phyloP scores from a whole-genome alignment of 75 land plant genomes.

The Selaginella tamariscina region DNA sequence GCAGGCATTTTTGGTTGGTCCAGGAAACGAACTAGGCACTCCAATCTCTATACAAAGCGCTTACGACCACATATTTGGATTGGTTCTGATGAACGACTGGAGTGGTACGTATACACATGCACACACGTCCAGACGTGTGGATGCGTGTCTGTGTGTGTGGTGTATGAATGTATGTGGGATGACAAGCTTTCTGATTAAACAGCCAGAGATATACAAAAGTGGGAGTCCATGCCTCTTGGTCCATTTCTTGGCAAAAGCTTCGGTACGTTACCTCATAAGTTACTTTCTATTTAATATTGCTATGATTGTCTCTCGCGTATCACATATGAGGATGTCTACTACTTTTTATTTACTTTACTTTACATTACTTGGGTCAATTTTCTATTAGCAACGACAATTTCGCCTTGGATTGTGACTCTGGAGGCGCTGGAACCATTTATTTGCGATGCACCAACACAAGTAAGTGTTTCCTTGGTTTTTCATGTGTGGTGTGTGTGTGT shows the following conservation, averaged over 20 bases:
- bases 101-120: constrained; percentile 52
- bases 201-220: constrained; percentile 98
- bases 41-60: constrained; percentile 64
- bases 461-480: constrained; percentile 13
- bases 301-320: too few relatives aligned
- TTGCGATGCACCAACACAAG: constrained; percentile 82
- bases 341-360: neutral
- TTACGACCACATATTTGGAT: constrained; percentile 89
- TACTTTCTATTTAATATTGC: constrained; percentile 2
- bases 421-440: constrained; percentile 93
- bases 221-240: constrained; percentile 96
- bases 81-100: constrained; percentile 98
- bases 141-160: neutral
- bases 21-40: constrained; percentile 86
- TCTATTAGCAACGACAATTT: constrained; percentile 65
- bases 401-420: constrained; percentile 95
- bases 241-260: constrained; percentile 98
- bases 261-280: constrained; percentile 42
- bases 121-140: neutral
- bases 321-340: too few relatives aligned
- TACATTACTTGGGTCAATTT: neutral
- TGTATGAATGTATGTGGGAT: neutral
- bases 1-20: constrained; percentile 92
- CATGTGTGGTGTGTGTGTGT: too few relatives aligned
- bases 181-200: constrained; percentile 14